These are phyloP conservation scores for Sordariomycetes sp. DNA, from an alignment of 2,329 filamentous ascomycete species.

Conservation along the genomic window DNA sequence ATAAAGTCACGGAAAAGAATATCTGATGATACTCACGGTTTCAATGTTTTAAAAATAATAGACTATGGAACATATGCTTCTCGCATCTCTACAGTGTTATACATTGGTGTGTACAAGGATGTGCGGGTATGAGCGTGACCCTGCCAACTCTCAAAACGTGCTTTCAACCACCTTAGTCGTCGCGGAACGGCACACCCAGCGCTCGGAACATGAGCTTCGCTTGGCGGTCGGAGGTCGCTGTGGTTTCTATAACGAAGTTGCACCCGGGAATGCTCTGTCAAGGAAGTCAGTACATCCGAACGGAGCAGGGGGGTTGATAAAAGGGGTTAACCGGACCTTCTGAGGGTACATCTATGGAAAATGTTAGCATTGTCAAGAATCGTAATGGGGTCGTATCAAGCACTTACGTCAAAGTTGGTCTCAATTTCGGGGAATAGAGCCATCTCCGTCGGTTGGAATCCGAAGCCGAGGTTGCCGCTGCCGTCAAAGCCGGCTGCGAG, in stretches of 20 bases:
- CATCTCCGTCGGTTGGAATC: constrained; percentile 64
- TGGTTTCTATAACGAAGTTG: constrained; percentile 74
- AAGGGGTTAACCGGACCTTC: neutral
- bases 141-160: neutral
- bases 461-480: constrained; percentile 78
- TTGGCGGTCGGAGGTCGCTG: constrained; percentile 75
- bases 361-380: neutral
- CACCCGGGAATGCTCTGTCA: constrained; percentile 61
- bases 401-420: constrained; percentile 80
- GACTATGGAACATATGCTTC: neutral
- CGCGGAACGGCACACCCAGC: constrained; percentile 41
- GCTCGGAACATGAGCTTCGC: constrained; percentile 53
- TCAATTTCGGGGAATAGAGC: constrained; percentile 89
- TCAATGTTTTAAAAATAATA: neutral
- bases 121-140: neutral
- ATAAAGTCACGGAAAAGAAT: neutral
- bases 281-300: constrained; percentile 7
- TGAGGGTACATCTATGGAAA: constrained; percentile 4
- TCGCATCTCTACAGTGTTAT: neutral
- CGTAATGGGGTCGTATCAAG: neutral
- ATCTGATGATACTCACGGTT: neutral
- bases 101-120: neutral
- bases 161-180: neutral
- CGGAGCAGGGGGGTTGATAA: neutral
- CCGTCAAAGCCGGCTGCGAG: constrained; percentile 59